phyloP scores from a whole-genome alignment of 495 filamentous ascomycete genomes.

The Daldinia childiae region DNA sequence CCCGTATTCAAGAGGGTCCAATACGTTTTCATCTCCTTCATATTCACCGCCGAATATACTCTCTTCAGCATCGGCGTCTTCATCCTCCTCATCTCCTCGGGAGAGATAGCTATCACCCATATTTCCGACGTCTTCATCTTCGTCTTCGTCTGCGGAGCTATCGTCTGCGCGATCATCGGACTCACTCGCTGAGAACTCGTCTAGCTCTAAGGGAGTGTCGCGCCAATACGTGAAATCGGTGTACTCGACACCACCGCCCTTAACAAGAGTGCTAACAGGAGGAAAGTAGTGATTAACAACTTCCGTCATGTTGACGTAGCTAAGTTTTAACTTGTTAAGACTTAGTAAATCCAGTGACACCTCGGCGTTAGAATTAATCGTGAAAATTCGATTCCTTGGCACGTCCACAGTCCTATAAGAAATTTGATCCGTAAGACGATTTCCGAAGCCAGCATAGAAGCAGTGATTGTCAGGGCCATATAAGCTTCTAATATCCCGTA shows the following conservation, averaged over 20 bases:
- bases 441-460: conserved; percentile 98
- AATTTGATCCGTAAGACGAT: conserved; percentile 93
- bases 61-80: conserved; percentile 53
- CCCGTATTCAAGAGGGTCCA: conserved; percentile 45
- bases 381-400: conserved; percentile 92
- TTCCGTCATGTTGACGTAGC: conserved; percentile 95
- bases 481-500: conserved; percentile 89
- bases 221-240: conserved; percentile 93
- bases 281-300: conserved; percentile 98
- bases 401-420: conserved; percentile 97
- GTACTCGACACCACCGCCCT: conserved; percentile 82
- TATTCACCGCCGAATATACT: conserved; percentile 51
- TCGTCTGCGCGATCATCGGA: conserved; percentile 64
- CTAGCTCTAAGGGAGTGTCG: conserved; percentile 74
- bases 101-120: conserved; percentile 71
- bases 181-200: conserved; percentile 82
- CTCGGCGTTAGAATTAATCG: conserved; percentile 98
- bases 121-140: conserved; percentile 57
- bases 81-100: conserved; percentile 60
- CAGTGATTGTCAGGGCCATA: conserved; percentile 82
- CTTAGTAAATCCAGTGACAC: conserved; percentile 91
- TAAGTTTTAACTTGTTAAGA: conserved; percentile 94
- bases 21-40: conserved; percentile 52
- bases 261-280: conserved; percentile 76
- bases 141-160: conserved; percentile 53